Evolutionary conservation across 768 basidiomycete species (phyloP).

Genomic region (Lactarius vividus): DNA sequence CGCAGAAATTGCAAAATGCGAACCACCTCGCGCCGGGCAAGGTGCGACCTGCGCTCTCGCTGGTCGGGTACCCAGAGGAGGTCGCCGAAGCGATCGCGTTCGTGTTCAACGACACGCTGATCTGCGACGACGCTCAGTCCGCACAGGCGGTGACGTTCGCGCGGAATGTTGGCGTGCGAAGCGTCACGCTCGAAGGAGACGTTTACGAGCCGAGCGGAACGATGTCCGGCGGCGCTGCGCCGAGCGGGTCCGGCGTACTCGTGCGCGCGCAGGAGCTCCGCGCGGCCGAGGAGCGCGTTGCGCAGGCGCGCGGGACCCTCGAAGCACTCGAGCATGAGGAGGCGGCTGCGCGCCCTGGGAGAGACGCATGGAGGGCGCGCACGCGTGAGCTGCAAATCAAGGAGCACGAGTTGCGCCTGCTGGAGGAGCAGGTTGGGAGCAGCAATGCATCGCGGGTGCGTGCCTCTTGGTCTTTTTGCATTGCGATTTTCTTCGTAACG

Average conservation of each 20-base stretch:
- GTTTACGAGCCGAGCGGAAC: constrained; percentile 96
- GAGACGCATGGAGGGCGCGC: constrained; percentile 60
- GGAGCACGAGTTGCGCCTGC: constrained; percentile 76
- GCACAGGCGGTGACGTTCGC: constrained; percentile 89
- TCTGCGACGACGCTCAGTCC: constrained; percentile 84
- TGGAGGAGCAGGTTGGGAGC: constrained; percentile 81
- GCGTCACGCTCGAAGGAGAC: constrained; percentile 92
- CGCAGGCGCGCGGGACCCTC: constrained; percentile 47
- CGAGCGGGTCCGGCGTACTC: constrained; percentile 68
- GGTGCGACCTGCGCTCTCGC: constrained; percentile 82
- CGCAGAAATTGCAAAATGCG: constrained; percentile 75
- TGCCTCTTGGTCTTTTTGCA: constrained; percentile 3
- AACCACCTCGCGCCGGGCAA: constrained; percentile 71
- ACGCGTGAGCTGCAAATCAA: constrained; percentile 81
- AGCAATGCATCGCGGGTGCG: constrained; percentile 88
- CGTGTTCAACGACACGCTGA: constrained; percentile 90
- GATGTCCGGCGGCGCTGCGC: constrained; percentile 86
- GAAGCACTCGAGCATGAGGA: constrained; percentile 55
- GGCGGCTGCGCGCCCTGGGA: constrained; percentile 45
- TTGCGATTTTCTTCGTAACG: background rate
- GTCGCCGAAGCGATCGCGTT: constrained; percentile 87
- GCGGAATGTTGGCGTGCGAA: constrained; percentile 62
- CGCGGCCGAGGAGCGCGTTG: constrained; percentile 59
- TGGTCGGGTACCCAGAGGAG: constrained; percentile 78
- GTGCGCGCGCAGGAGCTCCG: constrained; percentile 82